Evolutionary conservation across 176 grass and related monocot species (phyloP).

Genomic region (Saccharum officinarum): DNA sequence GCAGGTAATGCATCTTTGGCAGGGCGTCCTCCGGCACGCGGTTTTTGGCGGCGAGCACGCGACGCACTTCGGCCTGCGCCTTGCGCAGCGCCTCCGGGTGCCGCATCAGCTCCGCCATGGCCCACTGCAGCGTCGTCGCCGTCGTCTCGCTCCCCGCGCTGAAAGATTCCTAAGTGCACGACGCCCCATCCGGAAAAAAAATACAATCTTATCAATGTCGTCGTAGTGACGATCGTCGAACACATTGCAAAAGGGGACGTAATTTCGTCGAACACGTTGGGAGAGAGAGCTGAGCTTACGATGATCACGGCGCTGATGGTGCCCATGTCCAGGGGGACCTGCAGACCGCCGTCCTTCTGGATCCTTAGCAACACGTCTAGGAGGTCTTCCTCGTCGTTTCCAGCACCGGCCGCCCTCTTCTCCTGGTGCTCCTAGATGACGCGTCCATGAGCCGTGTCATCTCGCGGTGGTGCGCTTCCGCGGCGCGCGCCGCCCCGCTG

Average conservation of each 20-base stretch:
- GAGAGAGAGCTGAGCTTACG: not conserved
- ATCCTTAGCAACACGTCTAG: conserved; percentile 42
- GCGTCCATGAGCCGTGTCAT: conserved; percentile 37
- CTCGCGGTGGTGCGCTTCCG: conserved; percentile 3
- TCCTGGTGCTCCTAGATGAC: conserved; percentile 39
- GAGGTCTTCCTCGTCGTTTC: conserved; percentile 35
- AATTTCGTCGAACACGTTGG: not conserved
- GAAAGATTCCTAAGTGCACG: conserved; percentile 22
- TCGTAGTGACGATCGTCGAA: not conserved
- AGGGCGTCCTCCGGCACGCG: not conserved
- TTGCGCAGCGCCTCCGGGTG: conserved; percentile 15
- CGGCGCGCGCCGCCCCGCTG: not conserved
- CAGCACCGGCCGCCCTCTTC: not conserved
- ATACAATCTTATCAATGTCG: not conserved
- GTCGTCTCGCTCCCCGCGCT: conserved; percentile 38
- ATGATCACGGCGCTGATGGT: conserved; percentile 34
- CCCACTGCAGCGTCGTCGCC: conserved; percentile 36
- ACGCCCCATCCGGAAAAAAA: not conserved
- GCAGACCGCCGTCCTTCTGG: conserved; percentile 22
- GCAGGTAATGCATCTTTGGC: conserved; percentile 16
- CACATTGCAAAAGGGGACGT: not conserved
- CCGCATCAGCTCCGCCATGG: conserved; percentile 35
- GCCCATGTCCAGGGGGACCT: conserved; percentile 26
- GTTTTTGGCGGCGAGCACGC: not conserved
- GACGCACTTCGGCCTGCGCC: conserved; percentile 25